Evolutionary conservation across 495 filamentous ascomycete species (phyloP), one percentile per base, ranked within the genome.

Genomic region (Xanthoparmelia taractica): DNA sequence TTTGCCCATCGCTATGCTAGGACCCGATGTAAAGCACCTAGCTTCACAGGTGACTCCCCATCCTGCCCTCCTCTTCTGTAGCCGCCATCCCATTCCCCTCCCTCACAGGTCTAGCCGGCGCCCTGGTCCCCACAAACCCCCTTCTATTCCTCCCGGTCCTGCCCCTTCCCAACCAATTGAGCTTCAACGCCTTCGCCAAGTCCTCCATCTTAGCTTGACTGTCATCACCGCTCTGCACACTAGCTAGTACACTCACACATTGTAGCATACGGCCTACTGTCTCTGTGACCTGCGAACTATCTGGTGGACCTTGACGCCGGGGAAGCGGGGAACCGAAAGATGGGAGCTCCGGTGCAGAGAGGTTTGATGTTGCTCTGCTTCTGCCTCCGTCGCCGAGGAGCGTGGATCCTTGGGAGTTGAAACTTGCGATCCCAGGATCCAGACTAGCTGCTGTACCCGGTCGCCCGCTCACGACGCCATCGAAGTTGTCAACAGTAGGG

Each of bases 261-360:
- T 98, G 94, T 65, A 98, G 81, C 92, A 98, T 95, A 61, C 95
- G 81, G 2, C 91, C 94, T 12, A 96, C 93, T 60, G 91, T 96
- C 64, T 97, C 92, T 18, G 94, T 97, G 33, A 96, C 82, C 63
- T 92, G 86, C 31, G 91, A 89, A n/a, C 84, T 85, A 68, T 92
- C 89, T 0, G 75, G 69, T 48, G 64, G 72, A 36, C 68, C 61
- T 25, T 74, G 77, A 67, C 29, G 77, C 74, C 62, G 48, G 43
- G 55, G 15, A 67, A 67, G 82, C 79, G 71, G 81, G 72, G 70
- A 85, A 68, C 70, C 84, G 71, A 79, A 82, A 8, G 80, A 84
- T 48, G 76, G 78, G 61, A 82, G 66, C 79, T 82, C 7, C 77
- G 77, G 65, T 36, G 74, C 67, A n/a, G 85, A 89, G n/a, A 92